Conservation (phyloP, 768 basidiomycete genomes). For the Termitomyces sp. region DNA sequence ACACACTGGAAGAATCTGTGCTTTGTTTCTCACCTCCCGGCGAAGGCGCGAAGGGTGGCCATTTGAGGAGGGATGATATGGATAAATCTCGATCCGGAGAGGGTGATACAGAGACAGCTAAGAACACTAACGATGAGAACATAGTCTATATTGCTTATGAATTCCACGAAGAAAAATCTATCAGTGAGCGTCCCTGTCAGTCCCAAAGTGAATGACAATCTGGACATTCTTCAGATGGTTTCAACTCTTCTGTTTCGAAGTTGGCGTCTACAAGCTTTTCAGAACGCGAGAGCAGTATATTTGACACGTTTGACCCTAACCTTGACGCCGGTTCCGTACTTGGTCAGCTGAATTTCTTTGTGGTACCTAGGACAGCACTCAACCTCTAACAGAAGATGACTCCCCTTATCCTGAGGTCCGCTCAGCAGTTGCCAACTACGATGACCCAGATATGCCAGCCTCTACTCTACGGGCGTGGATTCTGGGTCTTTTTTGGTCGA, state of each 20-base stretch:
- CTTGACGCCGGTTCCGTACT: slow-evolving; percentile 25
- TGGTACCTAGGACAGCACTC: not conserved
- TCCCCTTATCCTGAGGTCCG: slow-evolving; percentile 85
- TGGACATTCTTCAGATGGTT: slow-evolving; percentile 12
- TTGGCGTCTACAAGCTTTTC: slow-evolving; percentile 22
- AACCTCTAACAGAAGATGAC: slow-evolving; percentile 45
- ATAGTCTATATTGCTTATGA: slow-evolving; percentile 19
- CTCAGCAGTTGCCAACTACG: slow-evolving; percentile 69
- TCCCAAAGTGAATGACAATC: not conserved
- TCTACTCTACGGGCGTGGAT: slow-evolving; percentile 57
- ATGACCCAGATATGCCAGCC: slow-evolving; percentile 61
- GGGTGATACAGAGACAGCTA: slow-evolving; percentile 16
- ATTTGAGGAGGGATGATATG: slow-evolving; percentile 33
- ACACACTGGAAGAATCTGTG: slow-evolving; percentile 23
- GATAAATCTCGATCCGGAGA: slow-evolving; percentile 24
- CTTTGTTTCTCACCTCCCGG: slow-evolving; percentile 19
- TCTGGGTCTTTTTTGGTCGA: slow-evolving; percentile 49
- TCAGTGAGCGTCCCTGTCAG: slow-evolving; percentile 17
- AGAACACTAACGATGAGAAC: slow-evolving; percentile 11
- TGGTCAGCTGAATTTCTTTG: slow-evolving; percentile 3
- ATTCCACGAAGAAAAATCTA: slow-evolving; percentile 26
- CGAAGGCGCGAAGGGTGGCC: slow-evolving; percentile 11
- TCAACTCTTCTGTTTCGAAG: slow-evolving; percentile 16
- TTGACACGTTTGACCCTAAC: slow-evolving; percentile 32
- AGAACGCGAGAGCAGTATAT: slow-evolving; percentile 21